phyloP scores from a whole-genome alignment of 2,329 filamentous ascomycete genomes.

The Drechslera avenae region DNA sequence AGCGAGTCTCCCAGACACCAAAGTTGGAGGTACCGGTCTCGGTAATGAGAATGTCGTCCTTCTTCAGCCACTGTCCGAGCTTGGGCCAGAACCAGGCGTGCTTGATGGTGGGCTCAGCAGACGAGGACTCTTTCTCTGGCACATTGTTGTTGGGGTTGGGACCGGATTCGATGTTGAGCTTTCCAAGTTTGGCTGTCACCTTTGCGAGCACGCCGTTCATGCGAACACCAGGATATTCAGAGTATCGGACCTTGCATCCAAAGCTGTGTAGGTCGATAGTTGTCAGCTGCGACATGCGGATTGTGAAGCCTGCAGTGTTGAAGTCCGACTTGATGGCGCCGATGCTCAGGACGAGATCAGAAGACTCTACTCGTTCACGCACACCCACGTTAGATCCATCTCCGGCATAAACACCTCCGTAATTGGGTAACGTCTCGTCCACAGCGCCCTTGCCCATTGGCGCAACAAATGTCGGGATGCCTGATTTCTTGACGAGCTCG shows the following conservation, averaged over 20 bases:
- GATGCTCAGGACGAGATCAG: slow-evolving; percentile 73
- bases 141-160: slow-evolving; percentile 61
- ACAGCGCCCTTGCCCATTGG: slow-evolving; percentile 89
- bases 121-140: slow-evolving; percentile 42
- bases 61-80: slow-evolving; percentile 72
- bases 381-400: slow-evolving; percentile 71
- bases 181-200: slow-evolving; percentile 63
- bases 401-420: slow-evolving; percentile 85
- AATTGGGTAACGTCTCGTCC: slow-evolving; percentile 75
- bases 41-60: slow-evolving; percentile 78
- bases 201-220: slow-evolving; percentile 80
- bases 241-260: slow-evolving; percentile 74
- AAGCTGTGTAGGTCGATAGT: slow-evolving; percentile 83
- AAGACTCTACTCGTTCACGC: slow-evolving; percentile 66
- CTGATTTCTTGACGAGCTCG: slow-evolving; percentile 72
- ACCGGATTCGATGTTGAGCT: slow-evolving; percentile 61
- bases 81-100: slow-evolving; percentile 80
- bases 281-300: slow-evolving; percentile 74
- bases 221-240: slow-evolving; percentile 75
- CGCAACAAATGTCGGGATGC: slow-evolving; percentile 82
- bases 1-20: slow-evolving; percentile 83
- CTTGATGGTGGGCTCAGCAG: slow-evolving; percentile 58
- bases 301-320: slow-evolving; percentile 83
- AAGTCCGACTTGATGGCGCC: slow-evolving; percentile 77
- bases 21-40: slow-evolving; percentile 90